Evolutionary conservation across 2,329 filamentous ascomycete genomes (phyloP), one percentile per base, ranked within the genome.

Genomic region (Hypoxylon sp.): DNA sequence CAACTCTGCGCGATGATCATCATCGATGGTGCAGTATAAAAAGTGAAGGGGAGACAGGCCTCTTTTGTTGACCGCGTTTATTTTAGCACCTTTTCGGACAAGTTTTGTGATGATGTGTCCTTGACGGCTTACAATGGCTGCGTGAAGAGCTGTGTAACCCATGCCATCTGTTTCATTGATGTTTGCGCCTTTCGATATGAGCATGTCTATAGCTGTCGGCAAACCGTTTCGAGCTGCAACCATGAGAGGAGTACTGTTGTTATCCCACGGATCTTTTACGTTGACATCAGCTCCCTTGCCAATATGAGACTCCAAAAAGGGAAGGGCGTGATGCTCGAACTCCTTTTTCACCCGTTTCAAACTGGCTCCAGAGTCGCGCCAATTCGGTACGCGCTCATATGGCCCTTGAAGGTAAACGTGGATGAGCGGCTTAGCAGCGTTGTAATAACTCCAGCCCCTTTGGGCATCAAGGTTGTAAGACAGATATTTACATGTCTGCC

Each of bases 121-220:
- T 8, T 48, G 42, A 40, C 10, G 14, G 30, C 35, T 33, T 17
- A 54, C 33, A 13, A 49, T 56, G 11, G 59, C 59, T 20, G 25
- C 64, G 25, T 60, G 64, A n/a, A 63, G 54, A 42, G 49, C 59
- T 20, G 64, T 60, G 33, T 17, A 59, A n/a, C 55, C 53, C 13
- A 13, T 17, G 11, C 33, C 10, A 42, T 58, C 58, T 42, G 2
- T 17, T 4, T 54, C 55, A 56, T 64, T 51, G 42, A 64, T 25
- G 20, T 64, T 17, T 33, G 50, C 64, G n/a, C 60, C 64, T 13
- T 25, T 11, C 11, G 25, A 17, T 60, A 68, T 37, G 20, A 60
- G 65, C n/a, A 64, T 37, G 20, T 56, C 35, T 11, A 60, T 8
- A n/a, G 27, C 55, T 14, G 33, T 17, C n/a, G 8, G 5, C 3